These are phyloP conservation scores for Dioscorea zingiberensis DNA, from an alignment of 106 monocot species.

Conservation along the genomic window DNA sequence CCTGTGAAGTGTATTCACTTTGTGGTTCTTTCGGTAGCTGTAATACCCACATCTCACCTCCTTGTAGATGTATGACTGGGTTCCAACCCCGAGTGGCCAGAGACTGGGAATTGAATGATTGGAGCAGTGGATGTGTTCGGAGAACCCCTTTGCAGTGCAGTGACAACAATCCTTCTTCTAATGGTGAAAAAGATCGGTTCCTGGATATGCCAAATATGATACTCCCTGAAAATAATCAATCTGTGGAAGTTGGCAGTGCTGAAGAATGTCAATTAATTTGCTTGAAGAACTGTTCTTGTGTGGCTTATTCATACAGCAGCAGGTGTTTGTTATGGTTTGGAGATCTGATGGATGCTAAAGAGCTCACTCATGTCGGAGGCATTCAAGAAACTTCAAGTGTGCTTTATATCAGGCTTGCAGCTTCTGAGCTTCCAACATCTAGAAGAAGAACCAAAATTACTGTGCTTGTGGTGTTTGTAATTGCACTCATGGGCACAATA, in stretches of 20 bases:
- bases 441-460: not conserved
- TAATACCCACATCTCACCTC: not conserved
- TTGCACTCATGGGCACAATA: not conserved
- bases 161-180: not conserved
- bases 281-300: constrained; percentile 17
- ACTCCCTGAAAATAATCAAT: constrained; percentile 1
- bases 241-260: not conserved
- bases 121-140: not conserved
- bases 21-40: constrained; percentile 1
- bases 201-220: constrained; percentile 2
- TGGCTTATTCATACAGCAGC: constrained; percentile 5
- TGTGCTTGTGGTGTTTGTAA: not conserved
- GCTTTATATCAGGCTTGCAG: not conserved
- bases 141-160: not conserved
- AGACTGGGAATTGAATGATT: not conserved
- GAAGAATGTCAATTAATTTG: constrained; percentile 4
- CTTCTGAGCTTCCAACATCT: constrained; percentile 4
- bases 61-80: not conserved
- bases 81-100: not conserved
- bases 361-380: not conserved
- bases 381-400: not conserved
- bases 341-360: constrained; percentile 1
- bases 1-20: constrained; percentile 1
- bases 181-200: constrained; percentile 1
- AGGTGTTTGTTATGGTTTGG: constrained; percentile 1